Conservation (phyloP, 73 alveolate species). For the Urostyla sp. region DNA sequence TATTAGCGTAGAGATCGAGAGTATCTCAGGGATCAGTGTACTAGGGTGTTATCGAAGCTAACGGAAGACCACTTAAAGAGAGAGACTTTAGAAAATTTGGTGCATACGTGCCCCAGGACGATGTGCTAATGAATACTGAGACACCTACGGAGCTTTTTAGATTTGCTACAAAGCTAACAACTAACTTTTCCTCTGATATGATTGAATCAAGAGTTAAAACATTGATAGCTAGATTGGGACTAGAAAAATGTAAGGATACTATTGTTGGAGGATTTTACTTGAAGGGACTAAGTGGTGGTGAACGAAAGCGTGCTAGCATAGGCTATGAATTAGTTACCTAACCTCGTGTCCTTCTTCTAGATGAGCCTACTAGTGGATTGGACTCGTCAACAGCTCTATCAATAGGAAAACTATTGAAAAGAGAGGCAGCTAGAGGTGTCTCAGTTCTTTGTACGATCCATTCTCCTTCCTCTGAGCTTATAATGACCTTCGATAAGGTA, state of each 20-base stretch:
- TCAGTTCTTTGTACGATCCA: slow-evolving; percentile 67
- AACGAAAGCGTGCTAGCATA: not conserved
- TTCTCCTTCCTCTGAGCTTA: slow-evolving; percentile 59
- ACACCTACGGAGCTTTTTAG: not conserved
- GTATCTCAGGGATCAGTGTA: not conserved
- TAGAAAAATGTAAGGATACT: slow-evolving; percentile 24
- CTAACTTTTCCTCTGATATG: not conserved
- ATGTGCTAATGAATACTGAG: not conserved
- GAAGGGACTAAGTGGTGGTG: slow-evolving; percentile 4
- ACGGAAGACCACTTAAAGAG: not conserved
- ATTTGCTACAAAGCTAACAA: not conserved
- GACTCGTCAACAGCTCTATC: slow-evolving; percentile 63
- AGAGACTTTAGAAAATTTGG: not conserved
- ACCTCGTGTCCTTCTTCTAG: not conserved
- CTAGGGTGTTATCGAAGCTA: not conserved
- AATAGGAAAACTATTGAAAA: slow-evolving; percentile 26
- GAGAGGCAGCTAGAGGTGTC: slow-evolving; percentile 52
- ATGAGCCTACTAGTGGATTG: slow-evolving; percentile 64
- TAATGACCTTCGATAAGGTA: slow-evolving; percentile 54
- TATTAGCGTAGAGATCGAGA: not conserved
- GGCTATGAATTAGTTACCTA: not conserved
- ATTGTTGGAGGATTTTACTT: not conserved
- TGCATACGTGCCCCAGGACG: not conserved
- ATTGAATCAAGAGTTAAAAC: not conserved
- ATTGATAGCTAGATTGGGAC: slow-evolving; percentile 13